Percentiles rank a stretch among this genome's conserved stretches.
phyloP scores from a whole-genome alignment of 495 filamentous ascomycete species.

The Aspergillus olivimuriae region DNA sequence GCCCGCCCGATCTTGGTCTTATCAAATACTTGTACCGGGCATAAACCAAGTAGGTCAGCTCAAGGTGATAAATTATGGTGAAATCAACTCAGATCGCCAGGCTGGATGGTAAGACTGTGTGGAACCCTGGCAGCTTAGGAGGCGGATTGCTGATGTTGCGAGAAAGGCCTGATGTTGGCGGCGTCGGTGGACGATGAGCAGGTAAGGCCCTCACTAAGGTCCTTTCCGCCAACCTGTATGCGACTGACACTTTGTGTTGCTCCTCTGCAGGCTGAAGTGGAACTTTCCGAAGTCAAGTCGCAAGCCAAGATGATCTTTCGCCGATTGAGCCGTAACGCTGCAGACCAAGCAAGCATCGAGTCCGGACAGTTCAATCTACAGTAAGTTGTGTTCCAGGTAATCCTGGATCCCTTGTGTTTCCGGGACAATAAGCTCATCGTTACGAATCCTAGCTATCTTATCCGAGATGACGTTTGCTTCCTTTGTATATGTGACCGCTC shows the following conservation, averaged over 20 bases:
- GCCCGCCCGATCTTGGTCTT: too few relatives aligned
- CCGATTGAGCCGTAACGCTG: constrained; percentile 76
- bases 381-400: too few relatives aligned
- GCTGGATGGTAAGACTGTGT: constrained; percentile 82
- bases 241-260: background rate
- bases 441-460: constrained; percentile 61
- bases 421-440: constrained; percentile 2
- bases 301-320: constrained; percentile 88
- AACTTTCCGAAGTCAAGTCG: constrained; percentile 80
- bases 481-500: constrained; percentile 86
- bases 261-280: constrained; percentile 53
- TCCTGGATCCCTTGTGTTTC: too few relatives aligned
- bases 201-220: constrained; percentile 33
- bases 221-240: background rate
- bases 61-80: constrained; percentile 58
- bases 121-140: too few relatives aligned
- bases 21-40: too few relatives aligned
- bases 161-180: constrained; percentile 76
- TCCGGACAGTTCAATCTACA: constrained; percentile 79
- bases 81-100: constrained; percentile 90
- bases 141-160: constrained; percentile 26
- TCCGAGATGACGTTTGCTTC: constrained; percentile 77
- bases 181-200: constrained; percentile 91
- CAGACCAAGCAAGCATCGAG: constrained; percentile 89
- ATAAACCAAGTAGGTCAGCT: too few relatives aligned